Evolutionary conservation across 163 green algal genomes (phyloP), one percentile per base, ranked within the genome.

Genomic region (Chloromonas sp.): DNA sequence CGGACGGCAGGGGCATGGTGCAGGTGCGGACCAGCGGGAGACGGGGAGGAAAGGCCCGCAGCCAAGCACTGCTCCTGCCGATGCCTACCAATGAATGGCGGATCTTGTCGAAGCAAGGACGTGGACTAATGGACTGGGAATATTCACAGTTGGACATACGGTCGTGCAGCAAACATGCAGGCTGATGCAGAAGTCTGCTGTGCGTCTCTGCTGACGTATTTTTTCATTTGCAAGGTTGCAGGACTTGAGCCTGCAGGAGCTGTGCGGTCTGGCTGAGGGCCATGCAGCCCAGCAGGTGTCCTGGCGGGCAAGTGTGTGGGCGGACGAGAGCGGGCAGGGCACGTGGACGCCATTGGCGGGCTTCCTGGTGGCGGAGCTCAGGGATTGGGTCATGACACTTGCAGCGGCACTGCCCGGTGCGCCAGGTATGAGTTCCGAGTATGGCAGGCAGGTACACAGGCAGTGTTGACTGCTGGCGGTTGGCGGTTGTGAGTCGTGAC

Each of bases 351-450:
- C 90, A 0, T 61, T 93, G 14, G 83, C 81, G 0, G 71, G 71
- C 59, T 88, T 89, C 85, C 83, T 90, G 83, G 77, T 93, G 1
- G 87, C 60, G 0, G 90, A 93, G 85, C 59, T 92, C 60, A 79
- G 83, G 1, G 90, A 91, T 61, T 85, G 90, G 62, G 83, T 83
- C 2, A 60, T 71, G 2, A 84, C 87, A 61, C 66, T 93, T 57
- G 81, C 87, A 0, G 85, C 83, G 0, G 88, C 88, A 8, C 85
- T 91, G 79, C 84, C 88, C 0, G 76, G 57, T 3, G n/a, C 36
- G 8, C 8, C 83, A 82, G 83, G 83, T 86, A 76, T 2, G 81
- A 36, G 36, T 36, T 36, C 36, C 36, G 36, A 36, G 36, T 36
- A 36, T 0, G 81, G 71, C 13, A 5, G 14, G 11, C 2, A 80